phyloP scores from a whole-genome alignment of 768 basidiomycete species.

The Tylopilus vinaceipallidus region DNA sequence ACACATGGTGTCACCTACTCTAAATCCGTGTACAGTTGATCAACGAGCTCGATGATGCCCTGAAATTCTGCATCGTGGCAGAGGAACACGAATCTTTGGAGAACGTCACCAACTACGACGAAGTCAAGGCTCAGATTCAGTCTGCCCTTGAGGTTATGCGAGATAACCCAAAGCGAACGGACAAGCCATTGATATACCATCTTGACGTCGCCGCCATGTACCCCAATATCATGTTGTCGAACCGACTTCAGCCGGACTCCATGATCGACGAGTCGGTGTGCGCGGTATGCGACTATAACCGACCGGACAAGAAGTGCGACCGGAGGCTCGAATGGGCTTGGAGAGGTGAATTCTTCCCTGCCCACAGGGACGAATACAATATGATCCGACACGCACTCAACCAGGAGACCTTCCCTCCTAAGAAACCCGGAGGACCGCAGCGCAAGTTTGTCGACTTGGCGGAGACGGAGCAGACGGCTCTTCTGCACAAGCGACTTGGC shows the following conservation, averaged over 20 bases:
- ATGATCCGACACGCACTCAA: constrained; percentile 98
- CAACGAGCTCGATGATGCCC: constrained; percentile 88
- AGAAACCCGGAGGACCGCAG: constrained; percentile 66
- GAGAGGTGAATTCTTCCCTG: constrained; percentile 98
- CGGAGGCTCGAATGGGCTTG: constrained; percentile 95
- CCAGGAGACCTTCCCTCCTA: constrained; percentile 88
- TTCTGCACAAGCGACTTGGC: constrained; percentile 94
- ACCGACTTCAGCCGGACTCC: constrained; percentile 96
- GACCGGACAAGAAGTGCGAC: constrained; percentile 94
- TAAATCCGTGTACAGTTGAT: constrained; percentile 62
- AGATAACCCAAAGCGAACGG: constrained; percentile 83
- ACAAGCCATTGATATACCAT: constrained; percentile 97
- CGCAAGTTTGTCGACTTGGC: constrained; percentile 83
- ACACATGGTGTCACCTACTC: background rate
- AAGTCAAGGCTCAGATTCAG: constrained; percentile 80
- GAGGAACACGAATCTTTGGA: constrained; percentile 80
- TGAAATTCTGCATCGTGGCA: constrained; percentile 83
- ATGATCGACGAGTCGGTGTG: constrained; percentile 96
- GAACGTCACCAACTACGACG: constrained; percentile 91
- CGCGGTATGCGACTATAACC: constrained; percentile 97
- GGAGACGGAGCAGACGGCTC: constrained; percentile 81
- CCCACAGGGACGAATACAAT: constrained; percentile 95
- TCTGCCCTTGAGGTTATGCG: constrained; percentile 83
- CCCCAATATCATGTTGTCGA: constrained; percentile 99
- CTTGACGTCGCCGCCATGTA: constrained; percentile 99